Conservation (phyloP, 2,329 filamentous ascomycete species). For the Aspergillus pseudotamarii region DNA sequence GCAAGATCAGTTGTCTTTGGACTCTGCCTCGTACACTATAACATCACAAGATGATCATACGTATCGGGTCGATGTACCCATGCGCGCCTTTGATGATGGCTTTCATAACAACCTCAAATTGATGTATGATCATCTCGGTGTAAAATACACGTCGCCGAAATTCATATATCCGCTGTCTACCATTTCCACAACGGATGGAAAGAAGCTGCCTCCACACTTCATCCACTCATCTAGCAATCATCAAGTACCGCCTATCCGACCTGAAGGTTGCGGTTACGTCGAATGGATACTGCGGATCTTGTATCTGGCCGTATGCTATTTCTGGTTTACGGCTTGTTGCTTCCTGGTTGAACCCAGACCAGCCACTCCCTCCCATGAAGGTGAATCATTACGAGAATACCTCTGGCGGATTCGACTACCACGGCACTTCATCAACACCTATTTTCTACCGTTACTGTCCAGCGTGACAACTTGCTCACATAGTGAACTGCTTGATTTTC, state of each 20-base stretch:
- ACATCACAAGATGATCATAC: conserved; percentile 19
- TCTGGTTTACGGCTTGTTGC: conserved; percentile 19
- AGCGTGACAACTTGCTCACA: conserved; percentile 28
- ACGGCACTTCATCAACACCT: conserved; percentile 9
- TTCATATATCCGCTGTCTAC: conserved; percentile 54
- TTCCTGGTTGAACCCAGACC: conserved; percentile 13
- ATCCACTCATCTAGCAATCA: conserved; percentile 20
- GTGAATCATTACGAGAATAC: conserved; percentile 14
- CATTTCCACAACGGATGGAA: conserved; percentile 44
- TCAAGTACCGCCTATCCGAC: conserved; percentile 12
- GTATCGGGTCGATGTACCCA: conserved; percentile 52
- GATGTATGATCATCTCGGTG: conserved; percentile 59
- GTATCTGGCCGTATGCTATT: conserved; percentile 16
- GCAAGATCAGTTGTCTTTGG: conserved; percentile 49
- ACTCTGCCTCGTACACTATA: conserved; percentile 48
- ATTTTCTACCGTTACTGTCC: conserved; percentile 37
- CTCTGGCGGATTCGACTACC: conserved; percentile 13
- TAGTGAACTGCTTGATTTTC: conserved; percentile 23
- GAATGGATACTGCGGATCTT: conserved; percentile 11
- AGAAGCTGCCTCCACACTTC: conserved; percentile 21
- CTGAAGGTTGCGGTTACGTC: not conserved
- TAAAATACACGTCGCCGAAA: conserved; percentile 51
- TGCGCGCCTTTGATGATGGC: conserved; percentile 55
- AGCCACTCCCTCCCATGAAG: not conserved
- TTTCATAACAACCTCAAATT: conserved; percentile 60